Evolutionary conservation across 441 rosid genomes (phyloP), one percentile per base, ranked within the genome.

Genomic region (Pelargonium fulgidum): DNA sequence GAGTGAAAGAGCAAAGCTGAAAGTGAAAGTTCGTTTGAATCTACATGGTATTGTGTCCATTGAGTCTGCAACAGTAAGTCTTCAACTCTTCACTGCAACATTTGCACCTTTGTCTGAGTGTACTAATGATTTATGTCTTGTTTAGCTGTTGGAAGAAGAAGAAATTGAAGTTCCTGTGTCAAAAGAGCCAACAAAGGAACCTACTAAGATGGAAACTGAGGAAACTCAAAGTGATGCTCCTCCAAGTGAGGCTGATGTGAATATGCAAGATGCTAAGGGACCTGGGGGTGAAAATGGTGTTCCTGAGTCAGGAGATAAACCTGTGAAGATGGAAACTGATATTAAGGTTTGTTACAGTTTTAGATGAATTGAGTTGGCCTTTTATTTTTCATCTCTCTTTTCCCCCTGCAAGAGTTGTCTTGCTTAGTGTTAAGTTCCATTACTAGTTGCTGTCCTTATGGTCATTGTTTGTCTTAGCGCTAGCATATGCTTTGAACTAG

Each of bases 131-230:
- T 17, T 4, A 44, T 79, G 65, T 47, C 45, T 33, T 7, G 59
- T 44, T 50, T 76, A 94, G 99, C 99, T 91, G 66, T 73, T 89
- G 77, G 99, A 91, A 79, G 97, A 93, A 70, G 96, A 93, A 70
- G 99, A 93, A 74, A 70, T 86, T 70, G 96, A 86, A 66, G 87
- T 93, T 70, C 89, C 96, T 1, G 93, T 93, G 54, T 62, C 86
- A 0, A 87, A 85, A 75, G 96, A 91, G 73, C 77, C 77, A 0
- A 64, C 65, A 14, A 85, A 84, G 69, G 97, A 92, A 72, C 66
- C 66, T 26, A 54, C 76, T 61, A 88, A 88, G 83, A 91, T 93
- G 96, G 99, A 86, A 19, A 87, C 91, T 42, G 98, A 90, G 61
- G 90, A 84, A 78, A 76, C 79, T 33, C 59, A 81, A 7, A 70